Base-by-base conservation (phyloP, 371 early-diverging fungal genomes). In the Haplosporangium sp. region DNA sequence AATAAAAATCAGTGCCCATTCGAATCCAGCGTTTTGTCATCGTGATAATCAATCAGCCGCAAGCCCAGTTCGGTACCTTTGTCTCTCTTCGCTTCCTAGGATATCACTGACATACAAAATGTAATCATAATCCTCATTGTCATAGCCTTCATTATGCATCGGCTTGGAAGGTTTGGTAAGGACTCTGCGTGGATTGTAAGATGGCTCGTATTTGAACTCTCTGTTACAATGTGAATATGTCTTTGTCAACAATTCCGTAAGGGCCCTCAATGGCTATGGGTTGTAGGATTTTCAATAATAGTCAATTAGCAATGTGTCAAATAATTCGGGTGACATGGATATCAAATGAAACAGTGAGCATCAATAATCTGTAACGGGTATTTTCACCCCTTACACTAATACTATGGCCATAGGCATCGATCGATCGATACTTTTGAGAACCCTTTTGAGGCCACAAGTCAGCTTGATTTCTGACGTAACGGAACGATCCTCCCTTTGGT, bases 21-120 rank as follows among this genome's bases (percentile, higher is more conserved):
- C 27, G 27, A 27, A 27, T 27, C 27, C 27, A 27, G 27, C 27
- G 27, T 27, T 27, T 27, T 27, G 27, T 1, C 27, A 27, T 27
- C 27, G 27, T 27, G 27, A 27, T 27, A 27, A 27, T 27, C 27
- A 27, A 27, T 27, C 27, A 0, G 27, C 27, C 27, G 27, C 27
- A 27, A 27, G 27, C 4, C 11, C 20, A 11, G 6, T 56, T 34
- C n/a, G 64, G 71, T 87, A 96, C 94, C 95, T 92, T 67, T 94
- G 92, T 7, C 95, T 92, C 47, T 93, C 94, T 61, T 91, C 91
- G 34, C 88, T 86, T 3, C 98, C 98, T 7, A 98, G 84, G 9
- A 96, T 90, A 74, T 97, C 97, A 79, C 96, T 95, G 50, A 97
- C 98, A 83, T 95, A 95, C 44, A 98, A 85, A 64, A 98, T 96